phyloP scores from a whole-genome alignment of 2,329 filamentous ascomycete species.

The Aspergillus flavus region DNA sequence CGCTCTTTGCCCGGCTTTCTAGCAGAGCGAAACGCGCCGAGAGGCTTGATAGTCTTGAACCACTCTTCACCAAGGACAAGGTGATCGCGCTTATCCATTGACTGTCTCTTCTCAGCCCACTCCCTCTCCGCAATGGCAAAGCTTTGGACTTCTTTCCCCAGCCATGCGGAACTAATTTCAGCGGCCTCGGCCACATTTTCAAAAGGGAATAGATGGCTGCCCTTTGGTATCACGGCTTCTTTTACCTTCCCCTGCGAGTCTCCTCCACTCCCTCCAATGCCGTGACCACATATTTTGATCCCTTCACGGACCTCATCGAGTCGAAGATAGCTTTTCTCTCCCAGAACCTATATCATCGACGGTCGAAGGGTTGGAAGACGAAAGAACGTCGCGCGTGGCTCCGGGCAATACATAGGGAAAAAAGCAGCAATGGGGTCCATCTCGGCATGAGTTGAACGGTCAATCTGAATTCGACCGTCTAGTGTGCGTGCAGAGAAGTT shows the following conservation, averaged over 20 bases:
- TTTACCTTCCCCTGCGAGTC: constrained; percentile 51
- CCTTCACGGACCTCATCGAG: constrained; percentile 27
- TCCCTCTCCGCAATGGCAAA: not conserved
- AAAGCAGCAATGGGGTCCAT: not conserved
- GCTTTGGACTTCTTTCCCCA: not conserved
- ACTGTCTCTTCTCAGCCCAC: constrained; percentile 5
- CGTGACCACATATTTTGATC: constrained; percentile 31
- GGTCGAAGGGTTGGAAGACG: constrained; percentile 18
- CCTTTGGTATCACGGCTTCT: constrained; percentile 18
- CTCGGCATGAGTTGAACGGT: constrained; percentile 1
- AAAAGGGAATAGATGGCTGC: constrained; percentile 8
- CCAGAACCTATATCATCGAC: constrained; percentile 33
- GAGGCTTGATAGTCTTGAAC: constrained; percentile 1
- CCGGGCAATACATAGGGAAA: constrained; percentile 6
- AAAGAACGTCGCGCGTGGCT: not conserved
- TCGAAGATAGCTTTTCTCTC: constrained; percentile 12
- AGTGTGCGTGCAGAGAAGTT: constrained; percentile 1
- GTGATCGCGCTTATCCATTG: not conserved
- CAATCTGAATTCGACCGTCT: not conserved
- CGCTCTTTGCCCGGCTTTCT: too few relatives aligned
- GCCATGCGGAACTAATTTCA: not conserved
- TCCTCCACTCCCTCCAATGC: constrained; percentile 43
- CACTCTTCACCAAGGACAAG: constrained; percentile 1
- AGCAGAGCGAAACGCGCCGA: not conserved
- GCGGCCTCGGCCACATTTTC: not conserved